Evolutionary conservation across 2,329 filamentous ascomycete species (phyloP).

Genomic region (Tolypocladium nubicola): DNA sequence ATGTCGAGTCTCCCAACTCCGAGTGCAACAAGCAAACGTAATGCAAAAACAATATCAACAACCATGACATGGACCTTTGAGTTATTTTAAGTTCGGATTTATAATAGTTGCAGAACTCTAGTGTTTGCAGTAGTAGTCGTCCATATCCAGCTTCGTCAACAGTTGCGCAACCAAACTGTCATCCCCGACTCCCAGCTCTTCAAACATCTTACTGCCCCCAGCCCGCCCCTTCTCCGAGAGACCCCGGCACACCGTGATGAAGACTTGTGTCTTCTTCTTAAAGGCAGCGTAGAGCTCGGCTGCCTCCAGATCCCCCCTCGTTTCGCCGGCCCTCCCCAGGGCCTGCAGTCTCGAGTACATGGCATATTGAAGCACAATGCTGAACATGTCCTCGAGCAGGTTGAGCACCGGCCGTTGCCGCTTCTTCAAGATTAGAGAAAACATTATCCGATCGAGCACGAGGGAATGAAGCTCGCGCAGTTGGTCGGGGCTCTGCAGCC

Average conservation of each 20-base stretch:
- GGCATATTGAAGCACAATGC: constrained; percentile 61
- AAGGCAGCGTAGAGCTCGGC: constrained; percentile 52
- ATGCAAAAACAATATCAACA: too few relatives aligned
- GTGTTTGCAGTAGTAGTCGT: constrained; percentile 45
- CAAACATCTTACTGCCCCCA: constrained; percentile 17
- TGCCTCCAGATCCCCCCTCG: constrained; percentile 9
- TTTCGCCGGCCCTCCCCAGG: constrained; percentile 16
- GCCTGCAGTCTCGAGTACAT: constrained; percentile 31
- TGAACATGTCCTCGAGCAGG: constrained; percentile 68
- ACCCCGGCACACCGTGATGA: constrained; percentile 61
- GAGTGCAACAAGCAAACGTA: too few relatives aligned
- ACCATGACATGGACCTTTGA: too few relatives aligned
- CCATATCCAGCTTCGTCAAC: constrained; percentile 61
- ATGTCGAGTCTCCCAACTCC: neutral
- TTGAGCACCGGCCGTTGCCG: constrained; percentile 63
- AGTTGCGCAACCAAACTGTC: constrained; percentile 59
- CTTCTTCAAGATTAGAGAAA: constrained; percentile 61
- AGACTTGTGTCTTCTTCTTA: constrained; percentile 61
- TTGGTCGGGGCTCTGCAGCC: constrained; percentile 46
- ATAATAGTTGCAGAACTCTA: neutral
- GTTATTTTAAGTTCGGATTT: too few relatives aligned
- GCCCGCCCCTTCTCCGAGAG: constrained; percentile 51
- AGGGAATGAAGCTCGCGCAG: constrained; percentile 61
- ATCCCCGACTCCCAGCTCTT: constrained; percentile 22
- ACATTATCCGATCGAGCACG: constrained; percentile 65